Conservation (phyloP, 106 monocot species). For the Phalaenopsis equestris region DNA sequence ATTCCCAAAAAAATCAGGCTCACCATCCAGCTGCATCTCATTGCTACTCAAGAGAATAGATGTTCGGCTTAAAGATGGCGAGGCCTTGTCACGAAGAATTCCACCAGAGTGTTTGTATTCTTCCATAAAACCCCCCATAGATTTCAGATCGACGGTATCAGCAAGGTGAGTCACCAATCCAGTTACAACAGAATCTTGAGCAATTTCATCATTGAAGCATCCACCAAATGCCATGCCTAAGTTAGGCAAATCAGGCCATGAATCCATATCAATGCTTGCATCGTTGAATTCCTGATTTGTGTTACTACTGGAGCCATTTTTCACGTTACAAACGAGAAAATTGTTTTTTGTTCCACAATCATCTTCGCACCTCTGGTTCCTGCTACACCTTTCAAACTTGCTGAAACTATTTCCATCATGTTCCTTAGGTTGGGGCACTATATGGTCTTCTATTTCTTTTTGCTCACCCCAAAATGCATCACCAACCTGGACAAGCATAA, state of each 20-base stretch:
- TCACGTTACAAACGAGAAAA: constrained; percentile 14
- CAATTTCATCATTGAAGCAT: constrained; percentile 26
- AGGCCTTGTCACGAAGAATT: background rate
- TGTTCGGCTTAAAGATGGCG: constrained; percentile 11
- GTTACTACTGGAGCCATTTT: constrained; percentile 25
- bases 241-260: constrained; percentile 67
- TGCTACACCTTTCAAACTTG: constrained; percentile 22
- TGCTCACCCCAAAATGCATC: constrained; percentile 62
- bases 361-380: constrained; percentile 29
- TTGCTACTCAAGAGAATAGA: constrained; percentile 21
- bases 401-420: constrained; percentile 21
- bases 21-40: constrained; percentile 35
- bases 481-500: constrained; percentile 37
- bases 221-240: constrained; percentile 27
- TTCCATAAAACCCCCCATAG: constrained; percentile 25
- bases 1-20: constrained; percentile 28
- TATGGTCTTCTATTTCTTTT: constrained; percentile 56
- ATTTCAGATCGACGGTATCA: constrained; percentile 13
- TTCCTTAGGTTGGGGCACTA: constrained; percentile 52
- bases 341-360: constrained; percentile 22
- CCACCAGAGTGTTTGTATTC: constrained; percentile 6
- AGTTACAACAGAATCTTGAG: constrained; percentile 12
- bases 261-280: constrained; percentile 45
- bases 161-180: constrained; percentile 12
- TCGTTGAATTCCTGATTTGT: constrained; percentile 22